Evolutionary conservation across 345 rosid genomes (phyloP).

Genomic region (Orychophragmus violaceus): DNA sequence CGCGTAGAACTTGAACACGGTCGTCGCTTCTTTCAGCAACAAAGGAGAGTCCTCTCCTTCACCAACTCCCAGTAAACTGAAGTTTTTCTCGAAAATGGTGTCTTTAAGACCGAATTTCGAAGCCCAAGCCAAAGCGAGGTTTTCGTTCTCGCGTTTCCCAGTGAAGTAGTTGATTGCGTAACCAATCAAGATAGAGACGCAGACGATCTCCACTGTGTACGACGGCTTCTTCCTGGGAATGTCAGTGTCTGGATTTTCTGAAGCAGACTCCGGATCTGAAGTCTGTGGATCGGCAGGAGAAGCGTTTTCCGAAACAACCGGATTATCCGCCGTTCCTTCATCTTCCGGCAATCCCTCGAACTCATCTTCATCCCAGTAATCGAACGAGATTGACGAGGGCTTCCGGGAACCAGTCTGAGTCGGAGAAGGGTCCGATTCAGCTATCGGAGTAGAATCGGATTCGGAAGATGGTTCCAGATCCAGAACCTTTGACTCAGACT

Average conservation of each 20-base stretch:
- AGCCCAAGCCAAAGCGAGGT: constrained; percentile 82
- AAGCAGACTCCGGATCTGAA: constrained; percentile 28
- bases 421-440: constrained; percentile 29
- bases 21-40: constrained; percentile 82
- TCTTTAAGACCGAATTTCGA: constrained; percentile 67
- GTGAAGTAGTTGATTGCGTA: constrained; percentile 67
- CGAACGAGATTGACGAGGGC: constrained; percentile 44
- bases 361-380: constrained; percentile 94
- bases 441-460: constrained; percentile 23
- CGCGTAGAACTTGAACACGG: constrained; percentile 83
- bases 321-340: constrained; percentile 9
- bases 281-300: constrained; percentile 18
- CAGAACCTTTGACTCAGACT: constrained; percentile 37
- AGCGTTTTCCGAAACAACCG: constrained; percentile 25
- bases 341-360: constrained; percentile 77
- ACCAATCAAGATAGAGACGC: constrained; percentile 55
- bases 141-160: constrained; percentile 83
- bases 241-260: constrained; percentile 3
- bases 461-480: constrained; percentile 23
- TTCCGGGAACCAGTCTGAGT: constrained; percentile 3
- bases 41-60: constrained; percentile 84
- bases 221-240: constrained; percentile 34
- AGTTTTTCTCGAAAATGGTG: constrained; percentile 71
- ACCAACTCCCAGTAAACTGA: constrained; percentile 65
- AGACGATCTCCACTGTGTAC: constrained; percentile 56